Base-by-base conservation (phyloP, 2,329 filamentous ascomycete genomes). In the Penicillium verrucosum region DNA sequence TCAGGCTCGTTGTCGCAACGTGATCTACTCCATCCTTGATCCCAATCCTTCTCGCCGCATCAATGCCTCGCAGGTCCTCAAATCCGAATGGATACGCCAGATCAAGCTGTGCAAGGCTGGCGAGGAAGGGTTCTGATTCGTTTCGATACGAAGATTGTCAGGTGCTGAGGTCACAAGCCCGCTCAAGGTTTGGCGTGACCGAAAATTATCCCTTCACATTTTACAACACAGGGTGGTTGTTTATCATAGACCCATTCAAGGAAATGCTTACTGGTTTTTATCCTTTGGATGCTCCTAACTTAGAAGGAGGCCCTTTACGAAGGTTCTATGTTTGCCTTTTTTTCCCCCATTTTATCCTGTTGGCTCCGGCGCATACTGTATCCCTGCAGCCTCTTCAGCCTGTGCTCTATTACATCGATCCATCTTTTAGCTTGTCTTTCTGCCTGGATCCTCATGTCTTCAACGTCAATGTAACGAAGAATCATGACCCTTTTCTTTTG, bases 11-110 rank as follows among this genome's bases (percentile, higher is more conserved):
- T 99, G 94, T 77, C 89, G 94, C 60, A 99, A 99, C 68, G 94
- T 99, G 68, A 97, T 99, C 72, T 99, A 99, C 78, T 97, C 92
- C 23, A 96, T 99, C 63, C 83, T 99, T 44, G 94, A 99, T 71
- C 94, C 94, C 30, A 97, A 96, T 73, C 92, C 94, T 27, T 85
- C 85, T 56, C 89, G 94, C 62, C 90, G 94, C 66, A 93, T 99
- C 72, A 97, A 92, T 30, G 93, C 94, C 57, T 93, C 92, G 40
- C 94, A 99, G 78, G 91, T 97, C 56, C 85, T 99, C 69, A 96
- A 96, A 77, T 97, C 93, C 5, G 94, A 99, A 79, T 99, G 94
- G 94, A 92, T 94, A 65, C 90, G 94, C 66, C 93, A 97, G 76
- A 97, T 97, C 76, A 96, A 92, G 78, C 83, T 97, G 56, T 99